Evolutionary conservation across 306 rosid genomes (phyloP).

Genomic region (Herpetospermum pedunculosum): DNA sequence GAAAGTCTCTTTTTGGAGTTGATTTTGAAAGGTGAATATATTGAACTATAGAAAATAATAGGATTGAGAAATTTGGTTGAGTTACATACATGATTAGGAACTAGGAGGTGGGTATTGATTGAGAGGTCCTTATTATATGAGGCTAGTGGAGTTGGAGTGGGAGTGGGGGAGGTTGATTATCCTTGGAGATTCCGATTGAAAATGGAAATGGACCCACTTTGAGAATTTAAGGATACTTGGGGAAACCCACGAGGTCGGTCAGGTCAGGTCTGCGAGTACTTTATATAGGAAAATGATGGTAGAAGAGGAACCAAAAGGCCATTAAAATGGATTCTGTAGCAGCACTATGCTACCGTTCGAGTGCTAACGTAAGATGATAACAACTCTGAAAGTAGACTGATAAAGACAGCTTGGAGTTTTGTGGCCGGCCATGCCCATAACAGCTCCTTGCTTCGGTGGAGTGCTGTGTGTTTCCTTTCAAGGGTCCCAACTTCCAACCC

Average conservation of each 20-base stretch:
- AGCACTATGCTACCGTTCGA: background rate
- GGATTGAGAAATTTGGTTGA: background rate
- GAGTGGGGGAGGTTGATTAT: background rate
- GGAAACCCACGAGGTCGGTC: constrained; percentile 1
- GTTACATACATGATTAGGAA: background rate
- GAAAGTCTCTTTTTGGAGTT: background rate
- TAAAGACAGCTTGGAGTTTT: background rate
- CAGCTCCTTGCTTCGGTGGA: constrained; percentile 6
- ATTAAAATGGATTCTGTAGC: background rate
- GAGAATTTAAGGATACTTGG: background rate
- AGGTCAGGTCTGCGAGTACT: background rate
- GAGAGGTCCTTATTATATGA: background rate
- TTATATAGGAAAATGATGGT: background rate
- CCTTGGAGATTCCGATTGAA: background rate
- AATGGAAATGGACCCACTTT: constrained; percentile 5
- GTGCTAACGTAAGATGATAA: constrained; percentile 9
- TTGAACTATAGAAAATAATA: background rate
- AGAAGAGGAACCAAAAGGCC: constrained; percentile 5
- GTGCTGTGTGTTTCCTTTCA: constrained; percentile 9
- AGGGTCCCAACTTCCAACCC: constrained; percentile 4
- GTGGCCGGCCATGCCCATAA: constrained; percentile 10
- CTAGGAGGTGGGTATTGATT: background rate
- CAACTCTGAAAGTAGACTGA: constrained; percentile 1
- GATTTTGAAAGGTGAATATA: background rate
- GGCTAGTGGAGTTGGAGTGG: background rate